Base-by-base conservation (phyloP, 495 filamentous ascomycete genomes). In the Neurospora sp. region DNA sequence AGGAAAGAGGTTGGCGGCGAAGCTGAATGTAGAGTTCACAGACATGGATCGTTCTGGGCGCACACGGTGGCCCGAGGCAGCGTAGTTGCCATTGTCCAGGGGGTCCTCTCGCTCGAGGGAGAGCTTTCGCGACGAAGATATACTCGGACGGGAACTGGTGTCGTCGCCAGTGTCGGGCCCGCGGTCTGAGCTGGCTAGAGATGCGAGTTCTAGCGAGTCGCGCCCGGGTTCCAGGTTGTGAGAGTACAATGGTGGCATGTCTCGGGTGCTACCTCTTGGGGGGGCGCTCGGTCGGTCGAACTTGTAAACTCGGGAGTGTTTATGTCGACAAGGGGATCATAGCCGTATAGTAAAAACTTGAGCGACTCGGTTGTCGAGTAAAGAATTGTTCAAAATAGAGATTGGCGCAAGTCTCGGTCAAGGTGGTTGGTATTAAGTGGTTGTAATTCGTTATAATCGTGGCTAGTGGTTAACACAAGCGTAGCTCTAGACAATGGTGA, bases 171-270 rank as follows among this genome's bases (percentile, higher is more conserved):
- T 86, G 4, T 90, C 90, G 44, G 89, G 87, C 73, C 83, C 84
- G 20, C 83, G 88, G 65, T 88, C 91, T 59, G 94, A 97, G 68
- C 90, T 93, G 14, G 96, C 96, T 71, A 99, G 89, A 38, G 94
- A 97, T 70, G 94, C 96, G 68, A 99, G 92, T 83, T 99, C 96
- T 74, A 99, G 90, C 70, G 96, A 99, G 86, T 98, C 96, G 77
- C 96, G 92, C 68, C 89, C 86, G 31, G 79, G 76, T 45, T 81
- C 80, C 37, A 83, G 84, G 73, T 82, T 85, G 74, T 83, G 80
- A 70, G 81, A 82, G 77, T 86, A 86, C 61, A 82, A 80, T 20
- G 80, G 78, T 70, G 83, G 81, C 84, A 84, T 85, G 53, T 65
- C 53, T 65, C 27, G 53, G 53, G 53, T 65, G 53, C 53, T 65